Conservation (phyloP, 2,329 filamentous ascomycete species). For the Pseudocercospora fuligena region DNA sequence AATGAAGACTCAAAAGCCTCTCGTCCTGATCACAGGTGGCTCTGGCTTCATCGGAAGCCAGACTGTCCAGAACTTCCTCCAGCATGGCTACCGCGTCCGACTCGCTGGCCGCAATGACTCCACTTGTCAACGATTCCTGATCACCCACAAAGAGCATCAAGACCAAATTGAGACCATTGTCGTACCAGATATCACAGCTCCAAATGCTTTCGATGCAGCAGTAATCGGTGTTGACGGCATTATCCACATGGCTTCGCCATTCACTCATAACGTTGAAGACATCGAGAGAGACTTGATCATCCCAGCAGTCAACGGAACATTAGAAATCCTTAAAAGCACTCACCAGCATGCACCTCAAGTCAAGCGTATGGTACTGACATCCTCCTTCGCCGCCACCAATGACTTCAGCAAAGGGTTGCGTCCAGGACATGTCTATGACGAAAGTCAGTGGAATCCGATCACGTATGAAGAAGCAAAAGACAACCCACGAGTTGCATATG, state of each 20-base stretch:
- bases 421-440: constrained; percentile 7
- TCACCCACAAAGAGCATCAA: not conserved
- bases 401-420: constrained; percentile 2
- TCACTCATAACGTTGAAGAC: constrained; percentile 26
- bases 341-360: constrained; percentile 27
- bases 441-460: constrained; percentile 13
- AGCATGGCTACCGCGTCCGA: constrained; percentile 26
- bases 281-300: constrained; percentile 31
- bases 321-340: constrained; percentile 31
- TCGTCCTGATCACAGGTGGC: constrained; percentile 33
- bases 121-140: not conserved
- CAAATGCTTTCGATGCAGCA: constrained; percentile 23
- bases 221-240: constrained; percentile 34
- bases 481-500: constrained; percentile 5
- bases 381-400: constrained; percentile 27
- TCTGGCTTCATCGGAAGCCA: constrained; percentile 38
- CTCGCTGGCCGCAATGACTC: constrained; percentile 22
- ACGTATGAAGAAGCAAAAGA: constrained; percentile 1
- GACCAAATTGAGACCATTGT: constrained; percentile 20
- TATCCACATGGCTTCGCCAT: constrained; percentile 39
- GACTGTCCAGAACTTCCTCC: constrained; percentile 28
- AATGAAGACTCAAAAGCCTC: constrained; percentile 12
- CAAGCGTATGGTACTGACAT: constrained; percentile 37
- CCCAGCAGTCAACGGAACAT: constrained; percentile 37
- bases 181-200: constrained; percentile 22